Evolutionary conservation across 73 alveolate genomes (phyloP).

Genomic region (Strombidium stylifer): DNA sequence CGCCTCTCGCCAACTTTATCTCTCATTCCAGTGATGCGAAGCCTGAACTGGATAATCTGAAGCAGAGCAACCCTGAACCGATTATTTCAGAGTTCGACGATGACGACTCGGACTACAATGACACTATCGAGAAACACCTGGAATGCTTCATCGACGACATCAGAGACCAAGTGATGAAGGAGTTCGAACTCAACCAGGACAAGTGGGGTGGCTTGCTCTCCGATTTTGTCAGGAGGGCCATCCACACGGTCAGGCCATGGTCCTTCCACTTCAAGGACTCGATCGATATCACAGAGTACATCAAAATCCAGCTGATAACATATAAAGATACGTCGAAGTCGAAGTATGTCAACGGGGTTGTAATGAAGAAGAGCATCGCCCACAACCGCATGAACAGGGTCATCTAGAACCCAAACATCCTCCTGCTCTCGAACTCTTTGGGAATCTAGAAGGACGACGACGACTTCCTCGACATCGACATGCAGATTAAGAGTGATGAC

Average conservation of each 20-base stretch:
- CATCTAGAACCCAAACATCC: constrained; percentile 67
- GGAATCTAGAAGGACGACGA: constrained; percentile 40
- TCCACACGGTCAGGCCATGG: constrained; percentile 67
- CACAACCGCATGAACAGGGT: constrained; percentile 66
- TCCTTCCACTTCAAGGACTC: constrained; percentile 70
- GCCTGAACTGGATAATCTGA: too few relatives aligned
- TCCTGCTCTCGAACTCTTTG: constrained; percentile 45
- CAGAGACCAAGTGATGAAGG: too few relatives aligned
- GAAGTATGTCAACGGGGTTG: constrained; percentile 64
- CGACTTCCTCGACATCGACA: constrained; percentile 39
- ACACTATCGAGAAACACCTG: neutral
- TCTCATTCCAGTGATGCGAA: too few relatives aligned
- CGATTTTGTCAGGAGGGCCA: constrained; percentile 48
- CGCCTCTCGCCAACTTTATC: too few relatives aligned
- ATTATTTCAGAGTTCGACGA: too few relatives aligned
- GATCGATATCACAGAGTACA: constrained; percentile 73
- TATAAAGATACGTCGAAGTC: constrained; percentile 41
- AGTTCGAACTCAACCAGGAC: neutral
- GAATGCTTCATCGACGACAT: neutral
- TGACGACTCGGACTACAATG: constrained; percentile 6
- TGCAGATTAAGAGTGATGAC: constrained; percentile 48
- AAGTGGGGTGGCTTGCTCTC: constrained; percentile 35
- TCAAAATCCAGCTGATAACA: constrained; percentile 66
- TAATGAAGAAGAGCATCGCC: constrained; percentile 63
- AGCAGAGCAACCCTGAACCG: too few relatives aligned